Percentiles rank a stretch among this genome's conserved stretches.
Conservation (phyloP, 495 filamentous ascomycete genomes). For the Hyaloscypha hepaticicola region DNA sequence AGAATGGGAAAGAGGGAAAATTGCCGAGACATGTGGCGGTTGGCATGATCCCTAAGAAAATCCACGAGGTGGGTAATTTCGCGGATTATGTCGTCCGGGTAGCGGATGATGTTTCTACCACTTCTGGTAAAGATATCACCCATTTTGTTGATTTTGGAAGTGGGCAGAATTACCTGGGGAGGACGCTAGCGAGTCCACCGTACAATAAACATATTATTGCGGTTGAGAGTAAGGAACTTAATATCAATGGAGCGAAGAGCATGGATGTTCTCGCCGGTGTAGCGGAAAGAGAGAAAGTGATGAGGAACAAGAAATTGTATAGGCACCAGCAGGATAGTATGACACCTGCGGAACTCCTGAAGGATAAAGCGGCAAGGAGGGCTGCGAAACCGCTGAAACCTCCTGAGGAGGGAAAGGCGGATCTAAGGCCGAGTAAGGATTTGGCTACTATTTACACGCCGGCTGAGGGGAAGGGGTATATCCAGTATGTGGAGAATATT, state of each 20-base stretch:
- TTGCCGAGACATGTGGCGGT: conserved; percentile 70
- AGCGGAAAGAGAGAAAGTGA: conserved; percentile 61
- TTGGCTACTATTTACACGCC: conserved; percentile 46
- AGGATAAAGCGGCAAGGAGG: conserved; percentile 39
- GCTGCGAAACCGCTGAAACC: conserved; percentile 33
- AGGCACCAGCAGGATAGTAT: conserved; percentile 46
- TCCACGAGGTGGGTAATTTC: conserved; percentile 81
- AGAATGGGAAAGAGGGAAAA: conserved; percentile 42
- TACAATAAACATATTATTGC: conserved; percentile 87
- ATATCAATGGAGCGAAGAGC: conserved; percentile 77
- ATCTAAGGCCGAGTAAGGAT: conserved; percentile 47
- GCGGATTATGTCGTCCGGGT: conserved; percentile 55
- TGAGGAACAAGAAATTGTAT: conserved; percentile 74
- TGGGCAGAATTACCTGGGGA: conserved; percentile 92
- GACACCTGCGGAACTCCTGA: conserved; percentile 38
- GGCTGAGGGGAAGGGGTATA: conserved; percentile 59
- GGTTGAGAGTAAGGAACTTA: conserved; percentile 81
- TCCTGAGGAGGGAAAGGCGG: conserved; percentile 37
- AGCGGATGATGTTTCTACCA: conserved; percentile 46
- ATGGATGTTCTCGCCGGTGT: conserved; percentile 78
- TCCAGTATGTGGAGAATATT: conserved; percentile 63
- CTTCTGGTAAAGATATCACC: conserved; percentile 55
- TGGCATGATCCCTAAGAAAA: conserved; percentile 95
- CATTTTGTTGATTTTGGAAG: conserved; percentile 96
- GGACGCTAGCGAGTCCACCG: conserved; percentile 78